phyloP scores from a whole-genome alignment of 2,329 filamentous ascomycete genomes.

The Aspergillus ochraceus region DNA sequence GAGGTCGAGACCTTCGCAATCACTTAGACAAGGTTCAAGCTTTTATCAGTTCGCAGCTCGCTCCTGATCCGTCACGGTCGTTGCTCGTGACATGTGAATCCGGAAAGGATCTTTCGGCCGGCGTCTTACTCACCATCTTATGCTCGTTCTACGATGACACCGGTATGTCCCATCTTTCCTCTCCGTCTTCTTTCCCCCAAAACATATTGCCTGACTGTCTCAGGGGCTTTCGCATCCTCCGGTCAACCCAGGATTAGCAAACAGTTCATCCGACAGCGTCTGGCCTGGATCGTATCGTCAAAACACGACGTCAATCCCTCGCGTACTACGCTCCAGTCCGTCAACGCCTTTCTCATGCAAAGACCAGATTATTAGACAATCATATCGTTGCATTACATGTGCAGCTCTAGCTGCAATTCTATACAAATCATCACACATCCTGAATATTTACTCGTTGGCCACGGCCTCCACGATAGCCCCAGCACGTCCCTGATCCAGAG shows the following conservation, averaged over 20 bases:
- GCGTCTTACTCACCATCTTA: conserved; percentile 71
- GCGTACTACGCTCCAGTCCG: conserved; percentile 80
- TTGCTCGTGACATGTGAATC: conserved; percentile 70
- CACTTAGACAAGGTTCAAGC: conserved; percentile 64
- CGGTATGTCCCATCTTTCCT: conserved; percentile 47
- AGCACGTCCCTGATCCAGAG: conserved; percentile 49
- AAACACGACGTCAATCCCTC: conserved; percentile 81
- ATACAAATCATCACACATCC: conserved; percentile 4
- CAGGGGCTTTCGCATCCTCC: conserved; percentile 33
- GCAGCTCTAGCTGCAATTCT: not conserved
- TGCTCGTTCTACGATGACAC: conserved; percentile 71
- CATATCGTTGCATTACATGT: conserved; percentile 4
- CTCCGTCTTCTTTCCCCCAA: not conserved
- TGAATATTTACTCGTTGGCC: conserved; percentile 37
- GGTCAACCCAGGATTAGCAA: conserved; percentile 61
- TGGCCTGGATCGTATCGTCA: conserved; percentile 79
- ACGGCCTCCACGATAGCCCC: conserved; percentile 52
- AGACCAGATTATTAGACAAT: conserved; percentile 33
- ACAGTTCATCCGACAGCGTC: conserved; percentile 69
- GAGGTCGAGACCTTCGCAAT: conserved; percentile 76
- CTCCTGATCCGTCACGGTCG: conserved; percentile 28
- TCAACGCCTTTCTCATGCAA: conserved; percentile 84
- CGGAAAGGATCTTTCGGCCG: conserved; percentile 78
- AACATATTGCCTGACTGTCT: conserved; percentile 5
- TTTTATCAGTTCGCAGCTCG: conserved; percentile 50